Base-by-base conservation (phyloP, 805 yeast genomes). In the Pichia sporocuriosa region DNA sequence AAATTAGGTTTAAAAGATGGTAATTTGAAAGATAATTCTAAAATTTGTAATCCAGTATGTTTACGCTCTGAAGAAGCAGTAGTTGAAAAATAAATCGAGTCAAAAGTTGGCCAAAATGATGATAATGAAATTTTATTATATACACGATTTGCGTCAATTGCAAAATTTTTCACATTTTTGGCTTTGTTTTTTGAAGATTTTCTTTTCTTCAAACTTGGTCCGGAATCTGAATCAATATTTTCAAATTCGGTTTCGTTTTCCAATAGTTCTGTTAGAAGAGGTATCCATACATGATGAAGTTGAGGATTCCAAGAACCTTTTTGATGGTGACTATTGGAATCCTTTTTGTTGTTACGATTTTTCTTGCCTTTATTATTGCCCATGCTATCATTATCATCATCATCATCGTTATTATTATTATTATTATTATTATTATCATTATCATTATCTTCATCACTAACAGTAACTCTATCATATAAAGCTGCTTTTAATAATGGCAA, bases 11-110 rank as follows among this genome's bases (percentile, higher is more conserved):
- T 33, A 1, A 33, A 29, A 6, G 49, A 51, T 21, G 52, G 31
- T 17, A 37, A 37, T 28, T 42, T 32, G 59, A 55, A 6, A 80
- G 56, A 69, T 39, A 69, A 65, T 32, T 63, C 68, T 46, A 89
- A 77, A 10, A 88, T 72, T 51, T 84, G 84, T 52, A 89, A 77
- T 0, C 96, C 97, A 74, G 86, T 75, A 59, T 72, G 84, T 58
- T 89, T 90, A 43, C 96, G 70, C 59, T 89, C 97, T 25, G 81
- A 75, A 1, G 96, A 87, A 0, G 96, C 70, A 49, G 80, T 77
- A 28, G 76, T 77, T 5, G 84, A 68, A 51, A 90, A 89, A 45
- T 84, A 75, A 4, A 83, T 73, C 52, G 87, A 93, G 56, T 90
- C 97, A 13, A 90, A 79, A 4, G 71, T 66, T 51, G 77, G 75